Evolutionary conservation across 108 stramenopile genomes (phyloP).

Genomic region (Skeletonema marinoi): DNA sequence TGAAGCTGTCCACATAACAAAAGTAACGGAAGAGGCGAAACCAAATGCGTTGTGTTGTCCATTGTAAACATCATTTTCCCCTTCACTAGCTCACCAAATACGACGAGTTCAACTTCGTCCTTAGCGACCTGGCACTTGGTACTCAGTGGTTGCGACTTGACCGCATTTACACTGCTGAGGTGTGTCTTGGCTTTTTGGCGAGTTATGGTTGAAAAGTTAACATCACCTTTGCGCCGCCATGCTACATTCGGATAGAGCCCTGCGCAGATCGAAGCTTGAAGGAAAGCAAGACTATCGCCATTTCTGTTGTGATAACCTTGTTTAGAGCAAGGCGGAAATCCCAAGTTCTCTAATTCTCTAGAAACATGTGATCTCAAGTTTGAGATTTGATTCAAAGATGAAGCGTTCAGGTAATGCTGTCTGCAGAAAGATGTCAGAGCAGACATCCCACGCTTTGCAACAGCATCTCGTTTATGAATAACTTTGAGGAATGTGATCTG

Average conservation of each 20-base stretch:
- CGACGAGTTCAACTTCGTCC: conserved; percentile 67
- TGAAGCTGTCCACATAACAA: conserved; percentile 67
- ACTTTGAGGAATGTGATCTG: conserved; percentile 72
- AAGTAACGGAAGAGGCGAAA: conserved; percentile 63
- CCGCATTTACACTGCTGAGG: conserved; percentile 67
- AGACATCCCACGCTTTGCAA: conserved; percentile 35
- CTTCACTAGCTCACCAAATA: conserved; percentile 72
- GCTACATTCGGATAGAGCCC: conserved; percentile 82
- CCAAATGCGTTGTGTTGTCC: conserved; percentile 67
- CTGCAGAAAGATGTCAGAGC: conserved; percentile 59
- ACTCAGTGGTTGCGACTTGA: conserved; percentile 65
- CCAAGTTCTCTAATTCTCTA: conserved; percentile 60
- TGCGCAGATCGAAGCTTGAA: conserved; percentile 67
- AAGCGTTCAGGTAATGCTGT: conserved; percentile 57
- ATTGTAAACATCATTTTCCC: conserved; percentile 64
- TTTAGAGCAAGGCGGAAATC: conserved; percentile 45
- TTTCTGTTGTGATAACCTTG: conserved; percentile 66
- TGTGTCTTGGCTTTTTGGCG: conserved; percentile 79
- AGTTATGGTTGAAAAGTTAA: conserved; percentile 73
- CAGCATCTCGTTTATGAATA: conserved; percentile 50
- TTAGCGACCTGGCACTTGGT: conserved; percentile 59
- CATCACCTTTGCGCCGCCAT: conserved; percentile 57
- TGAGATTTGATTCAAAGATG: conserved; percentile 63
- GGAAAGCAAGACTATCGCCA: conserved; percentile 53
- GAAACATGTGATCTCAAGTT: conserved; percentile 64